phyloP scores from a whole-genome alignment of 140 eudicot genomes.

The Erigeron philadelphicus region DNA sequence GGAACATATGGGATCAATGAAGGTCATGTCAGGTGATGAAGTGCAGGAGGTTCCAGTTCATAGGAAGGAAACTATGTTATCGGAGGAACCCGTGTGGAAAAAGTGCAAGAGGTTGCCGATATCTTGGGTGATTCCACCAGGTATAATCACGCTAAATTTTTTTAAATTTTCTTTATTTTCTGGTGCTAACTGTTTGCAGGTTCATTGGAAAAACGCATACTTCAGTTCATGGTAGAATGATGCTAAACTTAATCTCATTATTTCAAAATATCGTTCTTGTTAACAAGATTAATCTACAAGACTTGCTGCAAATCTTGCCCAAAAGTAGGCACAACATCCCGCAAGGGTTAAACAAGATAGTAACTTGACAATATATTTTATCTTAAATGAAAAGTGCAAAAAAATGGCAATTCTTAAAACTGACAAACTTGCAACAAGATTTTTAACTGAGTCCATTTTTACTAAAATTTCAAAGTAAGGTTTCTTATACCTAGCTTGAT shows the following conservation, averaged over 20 bases:
- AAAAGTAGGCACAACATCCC: no score
- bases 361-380: neutral
- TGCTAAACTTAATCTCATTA: neutral
- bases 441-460: neutral
- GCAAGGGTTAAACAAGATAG: neutral
- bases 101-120: slow-evolving; percentile 64
- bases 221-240: slow-evolving; percentile 15
- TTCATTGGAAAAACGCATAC: slow-evolving; percentile 8
- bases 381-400: neutral
- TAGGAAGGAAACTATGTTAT: slow-evolving; percentile 28
- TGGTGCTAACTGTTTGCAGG: slow-evolving; percentile 29
- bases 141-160: slow-evolving; percentile 34
- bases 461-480: no score
- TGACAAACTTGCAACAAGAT: neutral
- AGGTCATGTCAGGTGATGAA: slow-evolving; percentile 17
- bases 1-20: slow-evolving; percentile 37
- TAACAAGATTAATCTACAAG: no score
- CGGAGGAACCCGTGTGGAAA: slow-evolving; percentile 52
- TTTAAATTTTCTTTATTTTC: neutral
- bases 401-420: neutral
- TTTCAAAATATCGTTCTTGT: neutral
- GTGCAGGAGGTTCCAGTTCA: slow-evolving; percentile 26
- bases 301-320: no score
- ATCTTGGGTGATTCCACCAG: slow-evolving; percentile 80
- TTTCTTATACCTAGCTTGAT: neutral